Conservation (phyloP, 805 yeast species). For the Lipomyces yamadae region DNA sequence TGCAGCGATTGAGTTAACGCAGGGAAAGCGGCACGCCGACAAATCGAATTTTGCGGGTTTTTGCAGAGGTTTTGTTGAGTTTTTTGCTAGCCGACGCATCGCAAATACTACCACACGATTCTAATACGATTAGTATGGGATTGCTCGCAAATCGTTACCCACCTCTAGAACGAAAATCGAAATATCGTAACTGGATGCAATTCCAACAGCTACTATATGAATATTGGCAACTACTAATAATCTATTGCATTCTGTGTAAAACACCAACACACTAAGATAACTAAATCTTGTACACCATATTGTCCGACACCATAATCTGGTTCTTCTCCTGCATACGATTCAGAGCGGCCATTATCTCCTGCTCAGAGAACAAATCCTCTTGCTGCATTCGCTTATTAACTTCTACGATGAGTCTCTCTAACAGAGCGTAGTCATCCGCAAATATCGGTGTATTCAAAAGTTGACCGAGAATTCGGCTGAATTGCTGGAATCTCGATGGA, state of each 20-base stretch:
- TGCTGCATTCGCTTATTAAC: slow-evolving; percentile 52
- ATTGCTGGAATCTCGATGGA: slow-evolving; percentile 54
- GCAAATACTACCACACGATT: too few relatives aligned
- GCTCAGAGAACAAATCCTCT: slow-evolving; percentile 48
- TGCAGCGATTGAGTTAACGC: too few relatives aligned
- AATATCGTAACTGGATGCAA: too few relatives aligned
- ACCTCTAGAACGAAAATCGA: too few relatives aligned
- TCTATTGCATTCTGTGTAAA: too few relatives aligned
- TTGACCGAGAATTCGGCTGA: slow-evolving; percentile 55
- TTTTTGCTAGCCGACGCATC: too few relatives aligned
- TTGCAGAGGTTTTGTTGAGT: too few relatives aligned
- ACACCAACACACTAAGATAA: not conserved
- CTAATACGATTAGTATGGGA: too few relatives aligned
- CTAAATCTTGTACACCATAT: slow-evolving; percentile 44
- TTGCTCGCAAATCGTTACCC: too few relatives aligned
- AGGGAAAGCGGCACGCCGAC: too few relatives aligned
- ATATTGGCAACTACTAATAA: too few relatives aligned
- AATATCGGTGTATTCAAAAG: slow-evolving; percentile 53
- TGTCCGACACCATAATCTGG: slow-evolving; percentile 48
- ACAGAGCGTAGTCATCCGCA: slow-evolving; percentile 50
- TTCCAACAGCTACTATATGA: not conserved
- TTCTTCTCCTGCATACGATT: slow-evolving; percentile 45
- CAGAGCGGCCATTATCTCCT: slow-evolving; percentile 50
- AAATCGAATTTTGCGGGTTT: too few relatives aligned
- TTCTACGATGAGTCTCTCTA: slow-evolving; percentile 48